phyloP scores from a whole-genome alignment of 2,329 filamentous ascomycete species.

The Amylocarpus encephaloides region DNA sequence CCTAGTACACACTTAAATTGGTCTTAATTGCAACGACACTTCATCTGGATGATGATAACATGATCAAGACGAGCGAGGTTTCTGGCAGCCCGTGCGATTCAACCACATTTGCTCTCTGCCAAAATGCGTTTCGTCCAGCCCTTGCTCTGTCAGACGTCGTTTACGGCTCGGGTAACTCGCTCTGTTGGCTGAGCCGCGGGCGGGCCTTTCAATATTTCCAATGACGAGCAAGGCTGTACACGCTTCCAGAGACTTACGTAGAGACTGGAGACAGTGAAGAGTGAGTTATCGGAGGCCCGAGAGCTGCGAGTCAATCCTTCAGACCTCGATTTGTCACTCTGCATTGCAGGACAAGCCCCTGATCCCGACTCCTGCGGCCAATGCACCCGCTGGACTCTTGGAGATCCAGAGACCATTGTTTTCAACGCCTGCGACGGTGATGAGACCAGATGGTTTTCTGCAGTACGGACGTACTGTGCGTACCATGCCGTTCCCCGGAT shows the following conservation, averaged over 20 bases:
- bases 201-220: too few relatives aligned
- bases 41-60: too few relatives aligned
- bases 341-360: background rate
- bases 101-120: background rate
- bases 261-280: too few relatives aligned
- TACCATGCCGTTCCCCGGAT: background rate
- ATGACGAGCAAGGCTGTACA: too few relatives aligned
- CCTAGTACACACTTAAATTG: background rate
- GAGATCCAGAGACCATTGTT: background rate
- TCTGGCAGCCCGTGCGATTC: background rate
- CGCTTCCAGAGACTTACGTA: too few relatives aligned
- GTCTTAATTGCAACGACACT: background rate
- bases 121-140: background rate
- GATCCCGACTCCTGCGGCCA: background rate
- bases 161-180: too few relatives aligned
- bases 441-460: background rate
- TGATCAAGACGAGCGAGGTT: background rate
- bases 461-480: background rate
- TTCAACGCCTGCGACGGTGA: too few relatives aligned
- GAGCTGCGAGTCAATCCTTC: background rate
- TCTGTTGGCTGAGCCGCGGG: too few relatives aligned
- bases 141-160: too few relatives aligned
- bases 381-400: background rate
- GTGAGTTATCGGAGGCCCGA: background rate
- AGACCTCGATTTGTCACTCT: conserved; percentile 3